Evolutionary conservation across 306 rosid genomes (phyloP), one percentile per base, ranked within the genome.

Genomic region (Calophaca sinica): DNA sequence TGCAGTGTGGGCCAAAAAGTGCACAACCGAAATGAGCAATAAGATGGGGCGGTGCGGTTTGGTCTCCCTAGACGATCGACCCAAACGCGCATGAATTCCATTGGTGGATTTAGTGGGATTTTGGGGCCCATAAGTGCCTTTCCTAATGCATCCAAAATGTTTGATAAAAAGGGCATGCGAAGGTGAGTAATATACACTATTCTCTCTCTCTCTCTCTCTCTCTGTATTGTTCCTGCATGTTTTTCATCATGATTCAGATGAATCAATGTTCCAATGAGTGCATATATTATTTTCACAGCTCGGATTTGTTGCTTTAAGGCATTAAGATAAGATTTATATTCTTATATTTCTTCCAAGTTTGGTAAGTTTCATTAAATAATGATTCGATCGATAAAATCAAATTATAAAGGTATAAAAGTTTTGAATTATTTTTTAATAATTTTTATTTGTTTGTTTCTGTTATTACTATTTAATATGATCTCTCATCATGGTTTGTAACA

Each of bases 31-130:
- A 49, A 81, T 62, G 78, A 70, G 64, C 52, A 63, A 76, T 62
- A 38, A 63, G 75, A 63, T 85, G 87, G 89, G 89, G 86, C 84
- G 91, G 91, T 87, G 87, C 31, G 44, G 35, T 10, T 74, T 84
- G 84, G 82, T 80, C 64, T 75, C 70, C 85, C 77, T 71, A 73
- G 62, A 66, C 81, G 28, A 58, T 75, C 15, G 73, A 62, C 57
- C 75, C 87, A 69, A 67, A 33, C 65, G 76, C 86, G 70, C 82
- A 76, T 76, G 81, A 20, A 67, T 63, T 51, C 80, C 60, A 81
- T 83, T 84, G 87, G 83, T 64, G 52, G 73, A 45, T 53, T 54
- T 80, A 78, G 93, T 84, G 88, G 83, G 70, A 57, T 81, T 38
- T 74, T 79, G 78, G 86, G 89, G 0, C 76, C 85, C 83, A 53